A percentile compares a stretch with the other conserved stretches of the same genome.
These are phyloP conservation scores for Capsaspora owczarzaki DNA, from an alignment of 78 protist species.

Conservation along the genomic window DNA sequence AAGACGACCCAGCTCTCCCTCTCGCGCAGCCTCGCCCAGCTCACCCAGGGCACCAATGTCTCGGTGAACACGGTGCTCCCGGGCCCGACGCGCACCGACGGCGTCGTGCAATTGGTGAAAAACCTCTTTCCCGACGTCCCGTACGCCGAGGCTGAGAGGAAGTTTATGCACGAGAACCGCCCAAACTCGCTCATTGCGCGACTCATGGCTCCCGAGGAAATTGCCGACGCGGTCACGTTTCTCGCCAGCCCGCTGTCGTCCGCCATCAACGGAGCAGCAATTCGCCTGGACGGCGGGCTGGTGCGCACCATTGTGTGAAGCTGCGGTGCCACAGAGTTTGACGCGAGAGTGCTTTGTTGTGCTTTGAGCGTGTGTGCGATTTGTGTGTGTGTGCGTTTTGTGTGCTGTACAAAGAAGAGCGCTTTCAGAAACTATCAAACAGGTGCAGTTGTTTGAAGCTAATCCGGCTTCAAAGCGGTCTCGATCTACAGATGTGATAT, in stretches of 20 bases:
- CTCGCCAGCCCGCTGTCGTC: not conserved
- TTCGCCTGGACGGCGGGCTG: slow-evolving; percentile 4
- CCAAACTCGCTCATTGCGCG: not conserved
- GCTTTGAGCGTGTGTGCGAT: too few species aligned
- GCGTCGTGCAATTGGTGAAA: not conserved
- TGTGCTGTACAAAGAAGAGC: too few species aligned
- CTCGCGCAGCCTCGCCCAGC: slow-evolving; percentile 6
- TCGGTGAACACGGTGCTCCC: slow-evolving; percentile 5
- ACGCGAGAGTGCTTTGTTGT: too few species aligned
- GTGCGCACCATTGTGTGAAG: too few species aligned
- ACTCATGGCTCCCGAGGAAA: not conserved
- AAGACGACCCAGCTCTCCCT: slow-evolving; percentile 3
- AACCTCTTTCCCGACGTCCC: not conserved
- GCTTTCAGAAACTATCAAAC: too few species aligned
- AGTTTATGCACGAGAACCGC: not conserved
- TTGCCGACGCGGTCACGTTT: not conserved
- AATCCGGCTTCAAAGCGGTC: too few species aligned
- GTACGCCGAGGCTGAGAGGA: too few species aligned
- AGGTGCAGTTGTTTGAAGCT: too few species aligned
- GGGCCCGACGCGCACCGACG: slow-evolving; percentile 14
- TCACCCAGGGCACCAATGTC: not conserved
- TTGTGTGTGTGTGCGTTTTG: too few species aligned
- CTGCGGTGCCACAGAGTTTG: too few species aligned
- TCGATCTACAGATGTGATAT: too few species aligned
- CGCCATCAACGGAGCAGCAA: slow-evolving; percentile 10